Evolutionary conservation across 2,329 filamentous ascomycete species (phyloP), one percentile per base, ranked within the genome.

Genomic region (Aspergillus texensis): DNA sequence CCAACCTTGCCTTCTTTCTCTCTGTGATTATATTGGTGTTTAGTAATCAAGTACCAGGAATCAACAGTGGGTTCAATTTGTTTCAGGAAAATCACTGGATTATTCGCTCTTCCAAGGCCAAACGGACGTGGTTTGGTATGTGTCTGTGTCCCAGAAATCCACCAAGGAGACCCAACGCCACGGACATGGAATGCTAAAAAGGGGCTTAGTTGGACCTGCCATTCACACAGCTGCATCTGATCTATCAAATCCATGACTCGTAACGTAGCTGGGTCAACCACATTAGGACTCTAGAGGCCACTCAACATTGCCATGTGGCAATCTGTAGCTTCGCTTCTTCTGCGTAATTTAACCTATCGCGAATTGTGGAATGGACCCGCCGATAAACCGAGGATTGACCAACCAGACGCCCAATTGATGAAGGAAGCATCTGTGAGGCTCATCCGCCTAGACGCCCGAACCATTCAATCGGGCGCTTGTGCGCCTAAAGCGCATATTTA

Each of bases 401-500:
- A 62, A 30, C 34, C 48, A 41, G 52, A 55, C 32, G 21, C 24
- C 52, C 52, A 34, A 39, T 19, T 26, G 32, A 11, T 24, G 52
- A 9, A 36, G 52, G 11, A 26, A 26, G 34, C 32, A 26, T 5
- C 52, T 32, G 19, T 55, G 52, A 55, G 52, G 52, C 60, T 61
- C 56, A 50, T 59, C 58, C 34, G 46, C 46, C 28, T 62, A 54
- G 46, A 58, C 60, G 62, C 57, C 60, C 19, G 48, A 61, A 55
- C 46, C 39, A 24, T 30, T 55, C 41, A 45, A 60, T 60, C 28
- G n/a, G 62, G 67, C 69, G 67, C 62, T 68, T 67, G 62, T 62
- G 66, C 65, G 69, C 65, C 66, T 70, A 63, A 26, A 46, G 61
- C 62, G 61, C 26, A 48, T 56, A 63, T 10, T 19, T 63, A 4